phyloP scores from a whole-genome alignment of 495 filamentous ascomycete genomes.

The Penicillium pulvis region DNA sequence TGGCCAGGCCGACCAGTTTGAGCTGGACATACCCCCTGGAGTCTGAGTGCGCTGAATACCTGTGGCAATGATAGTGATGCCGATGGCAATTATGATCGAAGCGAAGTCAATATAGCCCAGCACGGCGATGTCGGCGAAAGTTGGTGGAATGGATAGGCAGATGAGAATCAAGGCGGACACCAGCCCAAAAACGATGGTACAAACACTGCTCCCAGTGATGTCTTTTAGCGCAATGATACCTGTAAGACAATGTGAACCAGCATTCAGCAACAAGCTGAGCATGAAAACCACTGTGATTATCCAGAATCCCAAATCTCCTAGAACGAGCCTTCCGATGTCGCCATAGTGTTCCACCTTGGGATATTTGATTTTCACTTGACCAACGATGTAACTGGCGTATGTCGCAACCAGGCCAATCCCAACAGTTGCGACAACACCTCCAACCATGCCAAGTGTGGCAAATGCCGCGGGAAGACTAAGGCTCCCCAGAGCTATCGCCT shows the following conservation, averaged over 20 bases:
- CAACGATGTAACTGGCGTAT: constrained; percentile 69
- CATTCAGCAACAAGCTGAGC: constrained; percentile 63
- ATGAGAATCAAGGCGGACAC: constrained; percentile 61
- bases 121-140: constrained; percentile 54
- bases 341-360: constrained; percentile 64
- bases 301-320: constrained; percentile 59
- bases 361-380: constrained; percentile 64
- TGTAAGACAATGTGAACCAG: constrained; percentile 67
- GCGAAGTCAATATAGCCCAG: constrained; percentile 25
- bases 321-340: constrained; percentile 61
- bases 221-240: constrained; percentile 66
- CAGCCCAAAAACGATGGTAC: constrained; percentile 62
- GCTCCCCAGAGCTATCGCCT: constrained; percentile 59
- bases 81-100: constrained; percentile 1
- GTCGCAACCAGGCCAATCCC: constrained; percentile 61
- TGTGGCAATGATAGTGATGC: constrained; percentile 1
- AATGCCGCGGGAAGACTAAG: constrained; percentile 59
- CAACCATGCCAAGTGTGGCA: constrained; percentile 60
- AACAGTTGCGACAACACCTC: constrained; percentile 50
- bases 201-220: constrained; percentile 57
- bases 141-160: constrained; percentile 57
- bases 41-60: neutral
- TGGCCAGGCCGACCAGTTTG: constrained; percentile 31
- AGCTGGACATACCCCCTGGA: neutral
- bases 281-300: constrained; percentile 58